Conservation (phyloP, 371 early-diverging fungal genomes). For the Saksenaea oblongispora region DNA sequence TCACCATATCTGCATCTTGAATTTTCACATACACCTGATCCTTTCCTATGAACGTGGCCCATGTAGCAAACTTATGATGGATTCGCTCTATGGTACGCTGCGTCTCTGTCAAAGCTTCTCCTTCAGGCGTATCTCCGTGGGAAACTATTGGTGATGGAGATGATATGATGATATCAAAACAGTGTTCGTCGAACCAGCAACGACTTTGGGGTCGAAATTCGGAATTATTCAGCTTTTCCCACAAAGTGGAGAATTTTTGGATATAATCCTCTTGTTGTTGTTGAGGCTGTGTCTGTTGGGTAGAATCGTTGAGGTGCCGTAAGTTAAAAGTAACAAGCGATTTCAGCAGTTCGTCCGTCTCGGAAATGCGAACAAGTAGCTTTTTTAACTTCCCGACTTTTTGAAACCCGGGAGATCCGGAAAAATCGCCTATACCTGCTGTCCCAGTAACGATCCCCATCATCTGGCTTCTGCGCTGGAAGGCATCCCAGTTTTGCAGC, state of each 20-base stretch:
- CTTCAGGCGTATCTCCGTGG: neutral
- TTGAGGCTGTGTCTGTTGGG: neutral
- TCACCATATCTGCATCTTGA: neutral
- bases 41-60: constrained; percentile 8
- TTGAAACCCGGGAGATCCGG: constrained; percentile 57
- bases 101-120: neutral
- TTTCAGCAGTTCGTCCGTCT: constrained; percentile 70
- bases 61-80: neutral
- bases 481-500: constrained; percentile 43
- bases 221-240: constrained; percentile 35
- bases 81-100: neutral
- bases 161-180: constrained; percentile 34
- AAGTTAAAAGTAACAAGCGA: constrained; percentile 23
- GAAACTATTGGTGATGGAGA: neutral
- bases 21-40: constrained; percentile 17
- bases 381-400: constrained; percentile 68
- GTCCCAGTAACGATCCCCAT: constrained; percentile 37
- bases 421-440: constrained; percentile 31
- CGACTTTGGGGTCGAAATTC: constrained; percentile 39
- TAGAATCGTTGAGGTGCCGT: neutral
- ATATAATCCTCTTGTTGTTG: constrained; percentile 6
- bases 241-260: constrained; percentile 30
- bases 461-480: constrained; percentile 43
- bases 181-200: constrained; percentile 53
- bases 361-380: constrained; percentile 63